phyloP scores from a whole-genome alignment of 371 early-diverging fungal genomes.

The Apophysomyces elegans region DNA sequence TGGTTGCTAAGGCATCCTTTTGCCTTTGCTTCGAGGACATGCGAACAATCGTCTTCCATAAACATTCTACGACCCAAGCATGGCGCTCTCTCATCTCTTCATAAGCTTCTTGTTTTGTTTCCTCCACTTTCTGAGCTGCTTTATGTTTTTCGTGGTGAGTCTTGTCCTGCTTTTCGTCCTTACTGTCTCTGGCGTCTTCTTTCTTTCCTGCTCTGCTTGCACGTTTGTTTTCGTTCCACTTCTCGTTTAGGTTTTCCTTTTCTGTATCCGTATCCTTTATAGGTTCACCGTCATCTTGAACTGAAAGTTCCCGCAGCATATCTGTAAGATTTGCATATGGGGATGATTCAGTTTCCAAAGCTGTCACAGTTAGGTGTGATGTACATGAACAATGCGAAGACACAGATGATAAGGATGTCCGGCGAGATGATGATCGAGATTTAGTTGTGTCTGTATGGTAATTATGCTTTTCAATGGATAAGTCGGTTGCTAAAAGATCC shows the following conservation, averaged over 20 bases:
- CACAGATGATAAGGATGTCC: conserved; percentile 6
- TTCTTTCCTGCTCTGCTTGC: neutral
- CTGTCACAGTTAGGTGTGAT: conserved; percentile 6
- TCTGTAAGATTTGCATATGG: conserved; percentile 28
- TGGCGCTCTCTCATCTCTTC: conserved; percentile 15
- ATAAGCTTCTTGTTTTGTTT: neutral
- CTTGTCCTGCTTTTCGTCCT: neutral
- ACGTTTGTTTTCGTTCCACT: no score
- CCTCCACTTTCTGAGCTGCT: no score
- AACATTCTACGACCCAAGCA: conserved; percentile 17
- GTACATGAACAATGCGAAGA: conserved; percentile 13
- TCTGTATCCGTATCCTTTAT: neutral
- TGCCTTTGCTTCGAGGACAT: neutral
- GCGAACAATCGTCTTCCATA: conserved; percentile 21
- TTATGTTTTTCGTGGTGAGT: no score
- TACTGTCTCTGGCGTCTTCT: conserved; percentile 3
- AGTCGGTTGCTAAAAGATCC: conserved; percentile 6
- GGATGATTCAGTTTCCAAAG: conserved; percentile 13
- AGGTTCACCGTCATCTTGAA: neutral
- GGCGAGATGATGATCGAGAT: conserved; percentile 10
- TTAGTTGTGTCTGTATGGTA: no score
- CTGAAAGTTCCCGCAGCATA: conserved; percentile 9
- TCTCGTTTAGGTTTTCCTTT: neutral
- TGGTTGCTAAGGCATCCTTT: neutral
- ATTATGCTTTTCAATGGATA: neutral